Conservation (phyloP, 352 stramenopile genomes). For the Globisporangium perplexum region DNA sequence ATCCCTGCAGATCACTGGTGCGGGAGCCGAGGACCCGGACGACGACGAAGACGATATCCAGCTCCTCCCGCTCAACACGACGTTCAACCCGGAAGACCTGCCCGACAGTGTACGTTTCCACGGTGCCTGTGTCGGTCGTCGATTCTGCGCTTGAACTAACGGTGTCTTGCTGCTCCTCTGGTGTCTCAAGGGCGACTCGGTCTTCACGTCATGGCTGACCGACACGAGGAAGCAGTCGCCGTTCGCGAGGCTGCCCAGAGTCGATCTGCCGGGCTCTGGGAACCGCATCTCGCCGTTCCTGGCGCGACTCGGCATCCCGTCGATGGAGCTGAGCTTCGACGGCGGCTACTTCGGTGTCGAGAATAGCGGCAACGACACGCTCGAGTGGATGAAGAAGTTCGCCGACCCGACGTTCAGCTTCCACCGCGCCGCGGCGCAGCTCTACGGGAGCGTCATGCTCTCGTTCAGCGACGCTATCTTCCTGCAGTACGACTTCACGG, state of each 20-base stretch:
- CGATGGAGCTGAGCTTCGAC: slow-evolving; percentile 69
- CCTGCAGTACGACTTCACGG: slow-evolving; percentile 80
- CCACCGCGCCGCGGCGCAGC: slow-evolving; percentile 64
- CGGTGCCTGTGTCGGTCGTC: not conserved
- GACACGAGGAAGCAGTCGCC: slow-evolving; percentile 31
- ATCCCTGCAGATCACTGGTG: not conserved
- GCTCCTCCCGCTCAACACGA: slow-evolving; percentile 59
- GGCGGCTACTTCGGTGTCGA: slow-evolving; percentile 63
- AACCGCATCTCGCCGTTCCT: slow-evolving; percentile 72
- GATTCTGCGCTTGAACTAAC: not conserved
- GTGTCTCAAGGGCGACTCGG: slow-evolving; percentile 31
- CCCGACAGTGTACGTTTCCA: slow-evolving; percentile 24
- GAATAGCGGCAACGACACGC: slow-evolving; percentile 45
- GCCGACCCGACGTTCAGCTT: slow-evolving; percentile 67
- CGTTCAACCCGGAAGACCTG: slow-evolving; percentile 58
- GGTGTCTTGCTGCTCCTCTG: not conserved
- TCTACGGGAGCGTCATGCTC: slow-evolving; percentile 75
- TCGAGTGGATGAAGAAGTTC: slow-evolving; percentile 77
- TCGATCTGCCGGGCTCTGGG: slow-evolving; percentile 39
- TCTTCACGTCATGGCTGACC: slow-evolving; percentile 70
- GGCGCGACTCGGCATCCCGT: slow-evolving; percentile 61
- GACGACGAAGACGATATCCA: slow-evolving; percentile 22
- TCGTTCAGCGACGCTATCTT: slow-evolving; percentile 80
- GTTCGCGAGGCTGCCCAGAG: slow-evolving; percentile 39
- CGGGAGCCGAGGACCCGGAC: not conserved